phyloP scores from a whole-genome alignment of 1,284 basidiomycete genomes.

The Ceratobasidium sp. region DNA sequence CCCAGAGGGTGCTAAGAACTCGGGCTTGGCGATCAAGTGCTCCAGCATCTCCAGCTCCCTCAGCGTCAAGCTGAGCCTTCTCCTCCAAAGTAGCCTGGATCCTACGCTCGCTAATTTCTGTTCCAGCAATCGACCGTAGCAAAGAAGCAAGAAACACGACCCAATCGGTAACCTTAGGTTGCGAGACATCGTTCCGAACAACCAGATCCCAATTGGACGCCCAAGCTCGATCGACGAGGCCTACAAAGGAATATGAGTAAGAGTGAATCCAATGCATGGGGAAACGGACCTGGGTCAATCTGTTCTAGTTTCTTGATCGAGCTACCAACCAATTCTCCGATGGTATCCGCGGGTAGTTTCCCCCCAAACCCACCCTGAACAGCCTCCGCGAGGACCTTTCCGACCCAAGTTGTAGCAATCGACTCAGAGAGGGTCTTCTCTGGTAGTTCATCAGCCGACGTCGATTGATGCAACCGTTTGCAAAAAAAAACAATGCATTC shows the following conservation, averaged over 20 bases:
- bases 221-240: constrained; percentile 8
- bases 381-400: constrained; percentile 64
- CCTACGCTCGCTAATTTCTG: background rate
- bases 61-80: background rate
- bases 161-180: background rate
- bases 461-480: constrained; percentile 57
- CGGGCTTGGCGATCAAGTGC: background rate
- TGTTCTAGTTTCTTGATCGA: constrained; percentile 61
- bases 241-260: background rate
- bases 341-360: constrained; percentile 63
- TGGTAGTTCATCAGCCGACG: background rate
- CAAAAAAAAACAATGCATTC: constrained; percentile 77
- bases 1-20: constrained; percentile 21
- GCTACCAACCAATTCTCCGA: constrained; percentile 63
- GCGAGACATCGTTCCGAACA: background rate
- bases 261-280: background rate
- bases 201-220: background rate
- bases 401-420: constrained; percentile 55
- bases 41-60: background rate
- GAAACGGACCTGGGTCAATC: constrained; percentile 61
- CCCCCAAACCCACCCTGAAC: constrained; percentile 66
- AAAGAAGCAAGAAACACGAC: constrained; percentile 23
- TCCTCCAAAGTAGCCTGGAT: background rate
- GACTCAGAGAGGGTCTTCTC: constrained; percentile 36
- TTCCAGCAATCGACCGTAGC: background rate